phyloP scores from a whole-genome alignment of 1,284 basidiomycete genomes.

The Sporisorium graminicola region DNA sequence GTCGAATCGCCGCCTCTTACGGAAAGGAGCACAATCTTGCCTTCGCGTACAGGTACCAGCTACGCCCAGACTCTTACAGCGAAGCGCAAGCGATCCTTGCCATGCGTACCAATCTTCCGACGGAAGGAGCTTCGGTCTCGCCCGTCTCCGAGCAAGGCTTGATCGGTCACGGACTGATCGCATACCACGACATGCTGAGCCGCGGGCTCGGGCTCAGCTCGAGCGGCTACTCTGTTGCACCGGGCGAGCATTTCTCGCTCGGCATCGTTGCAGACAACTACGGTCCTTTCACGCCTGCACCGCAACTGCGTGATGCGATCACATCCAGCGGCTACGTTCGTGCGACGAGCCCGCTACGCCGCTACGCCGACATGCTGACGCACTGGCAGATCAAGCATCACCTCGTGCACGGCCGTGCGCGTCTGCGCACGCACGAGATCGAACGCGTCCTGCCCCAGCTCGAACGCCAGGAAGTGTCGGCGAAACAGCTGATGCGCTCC shows the following conservation, averaged over 20 bases:
- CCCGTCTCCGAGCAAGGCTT: neutral
- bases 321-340: slow-evolving; percentile 75
- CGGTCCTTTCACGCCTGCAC: neutral
- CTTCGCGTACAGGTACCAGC: slow-evolving; percentile 76
- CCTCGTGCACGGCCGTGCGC: slow-evolving; percentile 69
- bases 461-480: slow-evolving; percentile 47
- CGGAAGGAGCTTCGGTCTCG: slow-evolving; percentile 5
- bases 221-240: slow-evolving; percentile 53
- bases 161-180: slow-evolving; percentile 37
- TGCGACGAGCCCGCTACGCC: slow-evolving; percentile 88
- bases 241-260: slow-evolving; percentile 79
- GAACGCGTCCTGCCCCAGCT: slow-evolving; percentile 36
- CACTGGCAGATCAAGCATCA: slow-evolving; percentile 96
- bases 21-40: slow-evolving; percentile 77
- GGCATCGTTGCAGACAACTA: slow-evolving; percentile 75
- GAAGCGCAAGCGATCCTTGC: slow-evolving; percentile 65
- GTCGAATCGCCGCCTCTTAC: slow-evolving; percentile 81
- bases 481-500: slow-evolving; percentile 35
- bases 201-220: slow-evolving; percentile 18
- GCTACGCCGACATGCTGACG: slow-evolving; percentile 83
- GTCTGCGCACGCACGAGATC: slow-evolving; percentile 17
- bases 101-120: slow-evolving; percentile 60
- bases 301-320: slow-evolving; percentile 21
- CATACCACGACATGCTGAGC: slow-evolving; percentile 29
- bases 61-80: slow-evolving; percentile 64